These are phyloP conservation scores for Sodiomyces alkalinus DNA, from an alignment of 2,329 filamentous ascomycete species.

Conservation along the genomic window DNA sequence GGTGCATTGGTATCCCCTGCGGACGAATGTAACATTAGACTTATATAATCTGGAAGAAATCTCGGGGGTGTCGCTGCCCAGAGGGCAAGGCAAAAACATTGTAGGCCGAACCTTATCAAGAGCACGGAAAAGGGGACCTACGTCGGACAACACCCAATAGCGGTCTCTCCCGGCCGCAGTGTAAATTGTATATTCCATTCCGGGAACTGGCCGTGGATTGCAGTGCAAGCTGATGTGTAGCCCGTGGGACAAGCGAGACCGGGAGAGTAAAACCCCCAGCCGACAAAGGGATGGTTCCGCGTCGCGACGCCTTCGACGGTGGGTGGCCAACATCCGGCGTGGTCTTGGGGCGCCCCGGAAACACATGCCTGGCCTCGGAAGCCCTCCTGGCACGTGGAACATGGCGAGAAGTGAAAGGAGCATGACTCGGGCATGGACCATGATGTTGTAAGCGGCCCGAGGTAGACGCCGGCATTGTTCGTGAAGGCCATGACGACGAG, in stretches of 20 bases:
- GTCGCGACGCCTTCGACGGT: constrained; percentile 4
- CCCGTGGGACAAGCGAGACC: constrained; percentile 17
- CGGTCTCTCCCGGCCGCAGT: constrained; percentile 14
- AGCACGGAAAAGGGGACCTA: constrained; percentile 9
- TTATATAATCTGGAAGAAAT: neutral
- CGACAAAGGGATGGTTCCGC: constrained; percentile 10
- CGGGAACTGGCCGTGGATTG: constrained; percentile 10
- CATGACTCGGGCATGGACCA: constrained; percentile 10
- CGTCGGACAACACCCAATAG: constrained; percentile 17
- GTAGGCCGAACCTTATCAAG: too few species aligned
- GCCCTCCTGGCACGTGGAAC: constrained; percentile 9
- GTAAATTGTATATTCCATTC: constrained; percentile 14
- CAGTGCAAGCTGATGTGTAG: constrained; percentile 16
- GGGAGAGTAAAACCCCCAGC: constrained; percentile 21
- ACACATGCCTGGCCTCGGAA: constrained; percentile 11
- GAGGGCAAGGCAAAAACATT: too few species aligned
- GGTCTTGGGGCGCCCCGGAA: constrained; percentile 11
- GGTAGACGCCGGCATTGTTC: constrained; percentile 2
- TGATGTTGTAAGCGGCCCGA: constrained; percentile 13
- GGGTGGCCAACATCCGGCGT: constrained; percentile 16
- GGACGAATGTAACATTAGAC: neutral
- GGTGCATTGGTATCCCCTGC: constrained; percentile 1
- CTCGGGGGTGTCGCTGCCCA: too few species aligned
- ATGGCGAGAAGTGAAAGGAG: constrained; percentile 8
- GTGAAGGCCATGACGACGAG: too few species aligned